Evolutionary conservation across 1,284 basidiomycete species (phyloP), one percentile per base, ranked within the genome.

Genomic region (Apiotrichum akiyoshidainum): DNA sequence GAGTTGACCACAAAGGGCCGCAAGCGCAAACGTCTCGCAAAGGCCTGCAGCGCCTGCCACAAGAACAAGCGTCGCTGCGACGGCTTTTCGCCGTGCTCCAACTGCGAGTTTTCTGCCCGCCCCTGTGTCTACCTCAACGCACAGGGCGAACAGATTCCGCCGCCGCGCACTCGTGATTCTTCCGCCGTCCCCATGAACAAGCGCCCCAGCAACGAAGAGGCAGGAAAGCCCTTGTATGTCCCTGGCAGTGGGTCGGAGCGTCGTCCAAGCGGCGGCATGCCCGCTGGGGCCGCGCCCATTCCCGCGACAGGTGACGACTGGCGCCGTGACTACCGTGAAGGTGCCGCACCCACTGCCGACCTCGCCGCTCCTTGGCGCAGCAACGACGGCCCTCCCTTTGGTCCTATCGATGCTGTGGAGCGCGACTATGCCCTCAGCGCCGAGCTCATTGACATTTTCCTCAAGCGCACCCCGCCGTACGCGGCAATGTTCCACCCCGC

Each of bases 41-140:
- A 78, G 61, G 77, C 77, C 14, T 78, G 77, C 53, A 71, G 69
- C 54, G 77, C 77, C 13, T 78, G 77, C 67, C 77, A 78, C 62
- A 78, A 81, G 69, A 80, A 80, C 64, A 81, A 81, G 68, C 69
- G 80, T 50, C 70, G 80, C 14, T 81, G 80, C 55, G 80, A 81
- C 61, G 80, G 80, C 19, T 80, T 80, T 49, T 76, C 79, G 0
- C 80, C 80, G 1, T 81, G 80, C 64, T 78, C 76, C 49, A 81
- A 81, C 66, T 81, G 80, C 69, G 80, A 81, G 66, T 81, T 81
- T 60, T 79, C 78, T 9, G 77, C 77, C 14, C 63, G 78, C 42
- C 67, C 73, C 4, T 81, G 80, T 61, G 67, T 76, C 41, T 81
- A 81, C 57, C 58, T 78, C 64, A 78, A 79, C 60, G 68, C 76